phyloP scores from a whole-genome alignment of 345 rosid genomes.

The Mercurialis annua region DNA sequence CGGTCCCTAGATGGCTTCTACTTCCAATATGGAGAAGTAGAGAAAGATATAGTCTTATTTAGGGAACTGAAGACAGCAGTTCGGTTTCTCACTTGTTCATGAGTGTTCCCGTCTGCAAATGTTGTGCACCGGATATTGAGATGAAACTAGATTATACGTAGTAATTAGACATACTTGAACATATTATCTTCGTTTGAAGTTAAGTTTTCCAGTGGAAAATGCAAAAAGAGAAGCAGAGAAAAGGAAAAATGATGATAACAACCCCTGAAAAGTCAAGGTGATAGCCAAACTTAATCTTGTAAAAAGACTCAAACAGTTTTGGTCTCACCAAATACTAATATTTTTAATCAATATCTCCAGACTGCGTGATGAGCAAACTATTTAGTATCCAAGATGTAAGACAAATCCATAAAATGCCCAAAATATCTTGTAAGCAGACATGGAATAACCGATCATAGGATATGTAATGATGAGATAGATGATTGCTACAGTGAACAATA shows the following conservation, averaged over 20 bases:
- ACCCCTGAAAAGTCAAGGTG: conserved; percentile 33
- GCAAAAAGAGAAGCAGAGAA: conserved; percentile 55
- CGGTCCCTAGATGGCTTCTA: too few species aligned
- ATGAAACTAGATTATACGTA: not conserved
- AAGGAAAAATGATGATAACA: conserved; percentile 46
- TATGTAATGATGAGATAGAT: conserved; percentile 43
- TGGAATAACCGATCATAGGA: conserved; percentile 67
- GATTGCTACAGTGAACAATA: conserved; percentile 36
- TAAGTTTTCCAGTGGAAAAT: conserved; percentile 44
- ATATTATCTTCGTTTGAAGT: conserved; percentile 49
- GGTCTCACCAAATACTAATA: conserved; percentile 46
- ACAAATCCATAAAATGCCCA: conserved; percentile 58
- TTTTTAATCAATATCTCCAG: conserved; percentile 51
- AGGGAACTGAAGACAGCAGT: too few species aligned
- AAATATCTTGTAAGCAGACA: conserved; percentile 48
- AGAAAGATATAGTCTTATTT: too few species aligned
- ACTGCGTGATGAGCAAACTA: conserved; percentile 60
- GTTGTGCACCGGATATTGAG: too few species aligned
- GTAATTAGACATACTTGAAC: not conserved
- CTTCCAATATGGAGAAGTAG: too few species aligned
- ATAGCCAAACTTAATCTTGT: conserved; percentile 55
- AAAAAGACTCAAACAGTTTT: conserved; percentile 43
- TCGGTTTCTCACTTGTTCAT: too few species aligned
- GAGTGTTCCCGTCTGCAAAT: too few species aligned
- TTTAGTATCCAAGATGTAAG: conserved; percentile 79